Evolutionary conservation across 371 early-diverging fungal genomes (phyloP), one percentile per base, ranked within the genome.

Genomic region (Apophysomyces variabilis): DNA sequence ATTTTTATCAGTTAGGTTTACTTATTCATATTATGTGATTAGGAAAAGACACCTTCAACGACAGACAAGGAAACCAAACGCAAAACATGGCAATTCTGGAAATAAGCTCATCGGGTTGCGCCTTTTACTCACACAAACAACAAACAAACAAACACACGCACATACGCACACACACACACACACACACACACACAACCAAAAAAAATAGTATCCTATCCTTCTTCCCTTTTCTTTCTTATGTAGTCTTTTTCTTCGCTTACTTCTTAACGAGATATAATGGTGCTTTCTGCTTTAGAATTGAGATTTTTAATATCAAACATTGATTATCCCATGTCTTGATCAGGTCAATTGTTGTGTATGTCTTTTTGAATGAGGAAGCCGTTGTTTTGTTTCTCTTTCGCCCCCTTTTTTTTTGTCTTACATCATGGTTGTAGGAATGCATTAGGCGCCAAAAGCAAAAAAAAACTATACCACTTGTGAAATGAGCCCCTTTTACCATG

Each of bases 31-130:
- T 45, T 43, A 37, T 47, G 36, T 45, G 54, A 37, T 13, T 13
- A 57, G 65, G 16, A 43, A 14, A 66, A 60, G 6, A 58, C 57
- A 7, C 13, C 59, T 4, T 41, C 58, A 16, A 65, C 59, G 13
- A 57, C 65, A 12, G 65, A 68, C 32, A 68, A 68, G 61, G 64
- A 68, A 46, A 39, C 64, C 1, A 68, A 68, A 61, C 69, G 64
- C 26, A 68, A 68, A 58, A 64, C 69, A n/a, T 68, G 69, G 69
- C 69, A 68, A 57, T 68, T 68, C 69, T 68, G 69, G 69, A 68
- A 68, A 64, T 64, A 61, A 60, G 32, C 50, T 7, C 16, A 18
- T 47, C n/a, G 46, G 45, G 26, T 35, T 14, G 1, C 46, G 7
- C 13, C 38, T 26, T 26, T 26, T 26, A 26, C 32, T 26, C 32